Evolutionary conservation across 768 basidiomycete species (phyloP), one percentile per base, ranked within the genome.

Genomic region (Ephemerocybe angulata): DNA sequence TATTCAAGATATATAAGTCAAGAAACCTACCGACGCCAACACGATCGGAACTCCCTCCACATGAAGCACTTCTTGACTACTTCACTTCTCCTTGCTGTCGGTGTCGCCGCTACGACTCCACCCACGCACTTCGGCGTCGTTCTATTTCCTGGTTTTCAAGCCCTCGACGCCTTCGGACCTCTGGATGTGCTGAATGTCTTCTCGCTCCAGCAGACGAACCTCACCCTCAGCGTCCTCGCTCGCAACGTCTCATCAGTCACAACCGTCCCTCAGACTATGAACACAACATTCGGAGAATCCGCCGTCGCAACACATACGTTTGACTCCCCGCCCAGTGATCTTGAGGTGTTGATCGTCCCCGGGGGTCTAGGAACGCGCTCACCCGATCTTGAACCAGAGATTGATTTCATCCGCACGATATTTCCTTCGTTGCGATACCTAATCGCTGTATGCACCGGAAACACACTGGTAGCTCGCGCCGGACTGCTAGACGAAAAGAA

Each of bases 371-470:
- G 64, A 60, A 47, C 51, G 29, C 24, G 63, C 52, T 11, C 60
- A 29, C 46, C 64, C 40, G 21, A 41, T n/a, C 40, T 61, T 21
- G 50, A 41, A 7, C 15, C 47, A 19, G 40, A 56, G 12, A 54
- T 69, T 41, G 63, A 63, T 0, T 76, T 68, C 53, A 59, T 71
- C 8, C 57, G 55, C 38, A 56, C 58, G 3, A 65, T 67, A 2
- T 71, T 67, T 37, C 71, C 72, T 1, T 57, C 57, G 3, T 60
- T 75, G 21, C 65, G 65, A 44, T 74, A 76, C 60, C 58, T 75
- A 25, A 59, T 75, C 48, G 67, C 70, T 2, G 67, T 76, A 0
- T 75, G 76, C 53, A 74, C 70, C 1, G 74, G 73, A 8, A 62
- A 70, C 6, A 65, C 61, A 46, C 47, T 75, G 13, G 66, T 70